Percentiles rank a stretch among this genome's conserved stretches.
Evolutionary conservation across 352 stramenopile species (phyloP).

Genomic region (Phytophthora brassicae): DNA sequence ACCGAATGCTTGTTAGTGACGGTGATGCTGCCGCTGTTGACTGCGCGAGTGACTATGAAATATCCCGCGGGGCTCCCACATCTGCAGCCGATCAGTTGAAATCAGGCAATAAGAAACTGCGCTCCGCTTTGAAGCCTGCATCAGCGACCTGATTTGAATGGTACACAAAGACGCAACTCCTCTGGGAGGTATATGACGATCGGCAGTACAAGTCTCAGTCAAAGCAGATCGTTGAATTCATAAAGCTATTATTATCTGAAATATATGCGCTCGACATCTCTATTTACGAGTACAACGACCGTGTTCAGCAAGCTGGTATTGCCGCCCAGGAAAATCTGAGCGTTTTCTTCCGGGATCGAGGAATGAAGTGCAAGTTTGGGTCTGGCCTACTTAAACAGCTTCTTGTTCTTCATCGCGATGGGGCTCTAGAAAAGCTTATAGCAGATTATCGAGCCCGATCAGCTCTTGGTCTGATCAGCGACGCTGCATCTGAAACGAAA

Average conservation of each 20-base stretch:
- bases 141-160: slow-evolving; percentile 21
- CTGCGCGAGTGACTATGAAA: background rate
- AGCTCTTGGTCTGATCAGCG: background rate
- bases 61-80: background rate
- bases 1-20: background rate
- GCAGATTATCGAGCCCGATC: background rate
- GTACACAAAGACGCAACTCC: slow-evolving; percentile 21
- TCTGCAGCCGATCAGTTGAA: background rate
- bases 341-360: background rate
- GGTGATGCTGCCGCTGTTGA: background rate
- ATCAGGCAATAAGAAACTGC: background rate
- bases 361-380: slow-evolving; percentile 4
- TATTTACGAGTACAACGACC: background rate
- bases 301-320: background rate
- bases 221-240: slow-evolving; percentile 27
- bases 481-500: background rate
- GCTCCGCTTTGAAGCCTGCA: background rate
- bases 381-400: slow-evolving; percentile 1
- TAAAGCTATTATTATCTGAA: slow-evolving; percentile 30
- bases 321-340: background rate
- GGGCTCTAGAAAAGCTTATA: background rate
- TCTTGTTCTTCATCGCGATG: background rate
- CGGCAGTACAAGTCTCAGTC: slow-evolving; percentile 15
- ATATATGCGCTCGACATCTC: slow-evolving; percentile 13
- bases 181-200: slow-evolving; percentile 12